Base-by-base conservation (phyloP, 106 monocot genomes). In the Apostasia ramifera region DNA sequence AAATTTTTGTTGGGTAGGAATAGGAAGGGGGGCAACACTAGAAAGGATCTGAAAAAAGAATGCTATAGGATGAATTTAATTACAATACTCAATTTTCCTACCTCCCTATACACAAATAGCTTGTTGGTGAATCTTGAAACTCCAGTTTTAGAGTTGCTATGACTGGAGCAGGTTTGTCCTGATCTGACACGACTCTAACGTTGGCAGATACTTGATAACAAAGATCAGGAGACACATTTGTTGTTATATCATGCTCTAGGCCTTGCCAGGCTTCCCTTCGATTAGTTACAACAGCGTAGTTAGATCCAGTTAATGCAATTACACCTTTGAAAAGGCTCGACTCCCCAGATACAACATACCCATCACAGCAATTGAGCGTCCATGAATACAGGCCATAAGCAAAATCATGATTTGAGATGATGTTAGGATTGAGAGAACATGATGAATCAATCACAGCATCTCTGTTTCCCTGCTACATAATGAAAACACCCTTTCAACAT, bases 201-300 rank as follows among this genome's bases (percentile, higher is more conserved):
- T 47, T 58, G 11, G 83, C 78, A 26, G 53, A 72, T 15, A 83
- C 55, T 44, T 12, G 1, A 43, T 83, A 83, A 10, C 42, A 63
- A 13, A 12, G 46, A 68, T 71, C 74, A 71, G 65, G 48, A 47
- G 66, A 66, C 42, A 83, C 59, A 38, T 71, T 74, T 2, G 37
- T 49, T n/a, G 79, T 79, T 37, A 79, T 76, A 43, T 83, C 79
- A 37, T 76, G 83, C 52, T 79, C 79, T 68, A 79, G 67, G 8
- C 83, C 83, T 75, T 83, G 83, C 83, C 83, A 83, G 40, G 12
- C n/a, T 71, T 75, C 57, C 47, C 62, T 79, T 1, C 83, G 74
- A 58, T 79, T 76, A 57, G 79, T 83, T n/a, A 79, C 52, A 55
- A 76, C 76, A 60, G 74, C 76, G 72, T 79, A 83, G 58, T 46